Conservation (phyloP, 495 filamentous ascomycete genomes). For the Bacidia gigantensis region DNA sequence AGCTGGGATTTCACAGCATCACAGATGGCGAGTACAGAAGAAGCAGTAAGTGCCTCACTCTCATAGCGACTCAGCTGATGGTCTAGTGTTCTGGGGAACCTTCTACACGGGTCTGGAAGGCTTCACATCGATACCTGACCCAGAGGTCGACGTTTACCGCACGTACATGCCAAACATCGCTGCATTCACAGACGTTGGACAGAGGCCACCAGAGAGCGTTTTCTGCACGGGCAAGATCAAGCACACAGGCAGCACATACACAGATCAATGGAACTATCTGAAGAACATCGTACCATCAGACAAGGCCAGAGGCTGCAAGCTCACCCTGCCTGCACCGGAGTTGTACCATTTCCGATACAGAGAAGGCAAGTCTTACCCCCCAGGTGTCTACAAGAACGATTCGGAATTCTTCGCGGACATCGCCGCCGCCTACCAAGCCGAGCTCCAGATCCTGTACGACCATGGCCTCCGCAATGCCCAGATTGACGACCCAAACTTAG, state of each 20-base stretch:
- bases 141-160: constrained; percentile 50
- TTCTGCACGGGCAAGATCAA: constrained; percentile 60
- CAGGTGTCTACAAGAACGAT: constrained; percentile 48
- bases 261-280: constrained; percentile 56
- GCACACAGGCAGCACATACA: constrained; percentile 47
- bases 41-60: constrained; percentile 29
- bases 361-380: constrained; percentile 53
- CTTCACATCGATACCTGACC: constrained; percentile 46
- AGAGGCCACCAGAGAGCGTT: constrained; percentile 62
- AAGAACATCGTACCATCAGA: constrained; percentile 45
- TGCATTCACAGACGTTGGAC: constrained; percentile 52
- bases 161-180: constrained; percentile 69
- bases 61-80: background rate
- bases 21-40: constrained; percentile 67
- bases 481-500: constrained; percentile 64
- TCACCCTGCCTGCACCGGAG: constrained; percentile 59
- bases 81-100: constrained; percentile 50
- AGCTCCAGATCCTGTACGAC: constrained; percentile 53
- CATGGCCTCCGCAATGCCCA: constrained; percentile 58
- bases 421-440: constrained; percentile 55
- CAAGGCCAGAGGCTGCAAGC: constrained; percentile 51
- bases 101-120: constrained; percentile 68
- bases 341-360: constrained; percentile 66
- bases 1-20: constrained; percentile 53
- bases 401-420: constrained; percentile 64